phyloP scores from a whole-genome alignment of 495 filamentous ascomycete genomes.

The Sporormia fimetaria region DNA sequence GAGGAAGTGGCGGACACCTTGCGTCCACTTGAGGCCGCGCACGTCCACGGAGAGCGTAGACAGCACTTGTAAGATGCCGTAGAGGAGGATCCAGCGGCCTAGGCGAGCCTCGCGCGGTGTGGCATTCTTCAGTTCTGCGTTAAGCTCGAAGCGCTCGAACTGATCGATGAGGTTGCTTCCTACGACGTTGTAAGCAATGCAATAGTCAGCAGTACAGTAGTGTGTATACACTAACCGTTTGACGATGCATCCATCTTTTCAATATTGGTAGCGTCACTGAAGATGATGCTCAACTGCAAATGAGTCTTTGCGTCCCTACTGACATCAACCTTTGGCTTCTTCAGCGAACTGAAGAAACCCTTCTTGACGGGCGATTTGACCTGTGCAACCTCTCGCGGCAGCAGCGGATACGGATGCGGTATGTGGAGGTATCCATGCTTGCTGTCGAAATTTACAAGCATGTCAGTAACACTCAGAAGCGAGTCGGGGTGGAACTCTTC shows the following conservation, averaged over 20 bases:
- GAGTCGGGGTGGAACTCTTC: conserved; percentile 49
- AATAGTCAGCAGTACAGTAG: neutral
- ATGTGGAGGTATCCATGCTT: conserved; percentile 52
- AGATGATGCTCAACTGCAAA: conserved; percentile 37
- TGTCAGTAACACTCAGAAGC: conserved; percentile 53
- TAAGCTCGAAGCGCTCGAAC: conserved; percentile 54
- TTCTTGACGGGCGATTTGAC: conserved; percentile 30
- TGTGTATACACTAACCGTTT: conserved; percentile 20
- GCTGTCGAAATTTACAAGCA: conserved; percentile 57
- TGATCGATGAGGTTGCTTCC: conserved; percentile 46
- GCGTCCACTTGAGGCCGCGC: conserved; percentile 46
- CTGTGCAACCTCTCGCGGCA: conserved; percentile 37
- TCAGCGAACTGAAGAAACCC: conserved; percentile 19
- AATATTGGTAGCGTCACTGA: conserved; percentile 59
- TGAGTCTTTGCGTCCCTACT: conserved; percentile 25
- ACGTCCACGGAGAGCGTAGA: conserved; percentile 57
- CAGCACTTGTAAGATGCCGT: conserved; percentile 38
- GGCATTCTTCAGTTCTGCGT: conserved; percentile 13
- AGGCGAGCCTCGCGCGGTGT: conserved; percentile 25
- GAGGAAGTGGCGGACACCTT: conserved; percentile 54
- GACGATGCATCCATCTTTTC: conserved; percentile 47
- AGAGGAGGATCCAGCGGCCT: conserved; percentile 30
- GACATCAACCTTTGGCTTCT: conserved; percentile 26
- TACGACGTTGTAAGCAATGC: conserved; percentile 14
- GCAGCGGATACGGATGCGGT: conserved; percentile 56